Evolutionary conservation across 2,329 filamentous ascomycete genomes (phyloP), one percentile per base, ranked within the genome.

Genomic region (Alternaria triticimaculans): DNA sequence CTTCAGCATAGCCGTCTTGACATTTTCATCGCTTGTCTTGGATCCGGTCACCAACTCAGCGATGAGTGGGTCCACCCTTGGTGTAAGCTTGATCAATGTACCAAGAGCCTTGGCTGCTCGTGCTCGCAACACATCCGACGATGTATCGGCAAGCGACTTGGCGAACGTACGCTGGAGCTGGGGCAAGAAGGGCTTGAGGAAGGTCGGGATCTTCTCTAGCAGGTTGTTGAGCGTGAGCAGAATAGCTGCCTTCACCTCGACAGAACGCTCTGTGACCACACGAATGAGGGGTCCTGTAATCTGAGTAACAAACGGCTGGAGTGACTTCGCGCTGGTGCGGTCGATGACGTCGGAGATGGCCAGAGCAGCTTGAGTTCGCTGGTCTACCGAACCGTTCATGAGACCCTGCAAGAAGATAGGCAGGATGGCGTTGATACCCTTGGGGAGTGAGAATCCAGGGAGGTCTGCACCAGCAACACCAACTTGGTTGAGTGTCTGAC

Each of bases 351-450:
- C 96, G 3, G 94, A 97, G 71, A 99, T 96, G 60, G 93, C 96
- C 66, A 98, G 86, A 49, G 96, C 96, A 62, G 96, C 90, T 78
- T 96, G 92, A 25, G 93, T 96, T 78, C 94, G 88, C 83, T 99
- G 96, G 6, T 99, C 96, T 15, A 92, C 85, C 41, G 92, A 94
- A 62, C 96, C 96, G 75, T 99, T 98, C 91, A 99, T 97, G 70
- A 99, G 86, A 81, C 96, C 96, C 78, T 99, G 96, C 76, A 98
- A 82, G 87, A 99, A 98, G 70, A 99, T 98, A 3, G 96, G 96
- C 65, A 99, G 83, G 68, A 99, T 90, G 66, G 96, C 94, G 76
- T 94, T 97, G 85, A 99, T 97, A 66, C 96, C 96, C 87, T 98
- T 99, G 2, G 95, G 96, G 60, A 98, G 84, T 37, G 85, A 86